Percentiles rank a stretch among this genome's conserved stretches.
Evolutionary conservation across 2,329 filamentous ascomycete species (phyloP).

Genomic region (Furcasterigmium sp.): DNA sequence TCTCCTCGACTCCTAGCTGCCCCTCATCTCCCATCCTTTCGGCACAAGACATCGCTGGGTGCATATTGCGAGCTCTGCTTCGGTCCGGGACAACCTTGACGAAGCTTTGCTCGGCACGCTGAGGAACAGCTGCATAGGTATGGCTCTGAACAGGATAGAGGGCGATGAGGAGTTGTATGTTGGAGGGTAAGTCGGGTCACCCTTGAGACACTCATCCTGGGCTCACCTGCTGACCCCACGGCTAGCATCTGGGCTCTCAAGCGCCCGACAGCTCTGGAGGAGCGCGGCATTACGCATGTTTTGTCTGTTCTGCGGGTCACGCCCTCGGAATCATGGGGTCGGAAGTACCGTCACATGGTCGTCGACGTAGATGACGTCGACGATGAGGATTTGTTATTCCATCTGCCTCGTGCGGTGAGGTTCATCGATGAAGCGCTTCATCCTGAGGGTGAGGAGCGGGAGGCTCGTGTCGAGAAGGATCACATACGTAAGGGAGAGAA

Average conservation of each 20-base stretch:
- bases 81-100: background rate
- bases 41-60: too few species aligned
- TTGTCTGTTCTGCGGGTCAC: slow-evolving; percentile 71
- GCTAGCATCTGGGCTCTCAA: slow-evolving; percentile 73
- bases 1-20: too few species aligned
- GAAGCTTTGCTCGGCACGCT: slow-evolving; percentile 4
- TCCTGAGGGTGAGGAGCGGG: slow-evolving; percentile 3
- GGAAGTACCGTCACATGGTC: slow-evolving; percentile 64
- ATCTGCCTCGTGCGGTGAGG: slow-evolving; percentile 70
- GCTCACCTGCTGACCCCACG: slow-evolving; percentile 1
- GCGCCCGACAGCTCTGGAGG: slow-evolving; percentile 62
- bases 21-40: too few species aligned
- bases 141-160: slow-evolving; percentile 37
- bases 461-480: background rate
- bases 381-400: slow-evolving; percentile 78
- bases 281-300: slow-evolving; percentile 80
- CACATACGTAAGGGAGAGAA: background rate
- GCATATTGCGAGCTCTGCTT: too few species aligned
- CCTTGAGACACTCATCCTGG: background rate
- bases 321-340: slow-evolving; percentile 37
- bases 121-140: slow-evolving; percentile 25
- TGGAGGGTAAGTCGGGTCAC: slow-evolving; percentile 25
- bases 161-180: slow-evolving; percentile 35
- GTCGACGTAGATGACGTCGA: slow-evolving; percentile 89
- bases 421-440: slow-evolving; percentile 77